phyloP scores from a whole-genome alignment of 2,329 filamentous ascomycete genomes.

The Botrytis sinoallii region DNA sequence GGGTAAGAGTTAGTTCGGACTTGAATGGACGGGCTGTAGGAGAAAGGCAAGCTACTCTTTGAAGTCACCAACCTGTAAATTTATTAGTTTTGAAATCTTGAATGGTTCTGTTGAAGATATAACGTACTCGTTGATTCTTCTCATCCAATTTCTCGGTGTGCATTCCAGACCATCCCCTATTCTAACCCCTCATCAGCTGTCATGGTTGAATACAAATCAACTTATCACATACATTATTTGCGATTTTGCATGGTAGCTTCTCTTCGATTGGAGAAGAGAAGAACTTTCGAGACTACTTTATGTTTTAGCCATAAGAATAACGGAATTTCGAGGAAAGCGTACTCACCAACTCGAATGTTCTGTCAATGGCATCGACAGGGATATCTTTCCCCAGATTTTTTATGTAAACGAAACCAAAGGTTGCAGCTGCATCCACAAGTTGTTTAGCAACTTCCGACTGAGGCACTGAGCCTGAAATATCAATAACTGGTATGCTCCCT shows the following conservation, averaged over 20 bases:
- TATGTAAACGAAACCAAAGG: conserved; percentile 88
- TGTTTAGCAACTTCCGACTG: conserved; percentile 59
- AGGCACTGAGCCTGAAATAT: conserved; percentile 61
- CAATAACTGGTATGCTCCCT: conserved; percentile 70
- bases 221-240: conserved; percentile 49
- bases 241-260: conserved; percentile 72
- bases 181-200: conserved; percentile 49
- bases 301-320: conserved; percentile 13
- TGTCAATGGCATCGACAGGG: conserved; percentile 60
- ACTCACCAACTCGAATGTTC: conserved; percentile 77
- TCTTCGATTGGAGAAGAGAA: conserved; percentile 69
- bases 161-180: conserved; percentile 86
- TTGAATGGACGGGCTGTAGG: conserved; percentile 31
- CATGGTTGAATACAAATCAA: conserved; percentile 10
- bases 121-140: conserved; percentile 65
- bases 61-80: conserved; percentile 68
- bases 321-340: conserved; percentile 24
- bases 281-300: conserved; percentile 62
- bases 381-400: conserved; percentile 71
- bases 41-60: conserved; percentile 63
- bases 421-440: conserved; percentile 75
- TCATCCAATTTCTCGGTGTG: conserved; percentile 86
- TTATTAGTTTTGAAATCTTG: conserved; percentile 18
- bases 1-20: not conserved
- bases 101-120: conserved; percentile 32